Percentiles rank a stretch among this genome's conserved stretches.
Evolutionary conservation across 192 early-diverging fungal genomes (phyloP).

Genomic region (Lobosporangium transversale): DNA sequence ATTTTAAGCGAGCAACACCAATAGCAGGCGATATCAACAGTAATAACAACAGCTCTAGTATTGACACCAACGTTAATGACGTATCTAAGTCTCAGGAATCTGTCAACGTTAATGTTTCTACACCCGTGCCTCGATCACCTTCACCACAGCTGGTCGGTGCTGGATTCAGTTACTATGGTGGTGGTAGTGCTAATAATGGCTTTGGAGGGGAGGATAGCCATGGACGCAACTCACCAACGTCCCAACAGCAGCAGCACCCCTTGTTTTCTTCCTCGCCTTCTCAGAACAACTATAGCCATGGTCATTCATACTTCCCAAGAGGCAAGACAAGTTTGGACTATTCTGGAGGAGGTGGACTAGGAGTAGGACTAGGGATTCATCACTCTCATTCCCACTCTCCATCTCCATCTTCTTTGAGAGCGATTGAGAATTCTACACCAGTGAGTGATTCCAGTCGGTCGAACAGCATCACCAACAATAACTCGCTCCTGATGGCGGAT

Average conservation of each 20-base stretch:
- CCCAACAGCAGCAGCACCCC: no score
- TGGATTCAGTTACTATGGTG: constrained; percentile 30
- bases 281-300: neutral
- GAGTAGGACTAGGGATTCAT: neutral
- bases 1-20: constrained; percentile 27
- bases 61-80: no score
- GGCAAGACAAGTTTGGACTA: constrained; percentile 25
- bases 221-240: constrained; percentile 18
- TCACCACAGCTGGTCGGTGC: neutral
- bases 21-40: no score
- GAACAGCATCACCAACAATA: constrained; percentile 20
- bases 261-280: no score
- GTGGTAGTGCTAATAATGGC: neutral
- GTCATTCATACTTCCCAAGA: neutral
- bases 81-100: no score
- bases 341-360: neutral
- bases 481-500: constrained; percentile 20
- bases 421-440: neutral
- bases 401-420: no score
- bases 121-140: neutral
- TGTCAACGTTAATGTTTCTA: no score
- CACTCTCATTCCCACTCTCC: neutral
- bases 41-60: constrained; percentile 11
- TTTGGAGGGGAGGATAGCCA: constrained; percentile 7
- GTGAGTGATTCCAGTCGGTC: constrained; percentile 8